phyloP scores from a whole-genome alignment of 306 rosid genomes.

The Gynostemma pentaphyllum region DNA sequence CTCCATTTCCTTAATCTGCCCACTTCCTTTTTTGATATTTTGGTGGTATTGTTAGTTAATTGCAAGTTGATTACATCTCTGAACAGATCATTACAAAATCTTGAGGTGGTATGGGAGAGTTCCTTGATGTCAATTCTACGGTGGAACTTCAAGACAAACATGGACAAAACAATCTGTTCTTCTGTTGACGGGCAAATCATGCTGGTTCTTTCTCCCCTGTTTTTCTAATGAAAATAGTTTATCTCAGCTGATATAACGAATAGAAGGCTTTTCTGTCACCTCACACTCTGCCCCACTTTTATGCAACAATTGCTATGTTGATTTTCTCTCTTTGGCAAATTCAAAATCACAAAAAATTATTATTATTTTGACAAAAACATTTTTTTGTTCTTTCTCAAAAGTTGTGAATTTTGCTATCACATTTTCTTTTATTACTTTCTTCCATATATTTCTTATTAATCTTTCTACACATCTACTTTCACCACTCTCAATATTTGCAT shows the following conservation, averaged over 20 bases:
- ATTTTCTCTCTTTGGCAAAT: no score
- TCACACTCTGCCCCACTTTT: neutral
- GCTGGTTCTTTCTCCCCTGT: slow-evolving; percentile 38
- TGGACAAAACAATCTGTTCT: slow-evolving; percentile 64
- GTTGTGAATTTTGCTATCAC: no score
- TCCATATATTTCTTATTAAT: no score
- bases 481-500: neutral
- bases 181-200: slow-evolving; percentile 56
- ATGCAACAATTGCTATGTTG: no score
- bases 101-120: slow-evolving; percentile 54
- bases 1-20: neutral
- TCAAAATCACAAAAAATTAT: no score
- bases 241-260: neutral
- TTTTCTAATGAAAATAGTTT: neutral
- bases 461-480: neutral
- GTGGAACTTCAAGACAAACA: slow-evolving; percentile 59
- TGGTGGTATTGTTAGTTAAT: slow-evolving; percentile 12
- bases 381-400: no score
- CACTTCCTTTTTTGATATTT: neutral
- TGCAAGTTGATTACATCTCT: slow-evolving; percentile 14
- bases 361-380: no score
- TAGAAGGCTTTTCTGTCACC: neutral
- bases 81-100: slow-evolving; percentile 64
- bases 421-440: neutral
- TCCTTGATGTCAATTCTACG: slow-evolving; percentile 52